Evolutionary conservation across 2,329 filamentous ascomycete species (phyloP), one percentile per base, ranked within the genome.

Genomic region (Sporothrix luriei): DNA sequence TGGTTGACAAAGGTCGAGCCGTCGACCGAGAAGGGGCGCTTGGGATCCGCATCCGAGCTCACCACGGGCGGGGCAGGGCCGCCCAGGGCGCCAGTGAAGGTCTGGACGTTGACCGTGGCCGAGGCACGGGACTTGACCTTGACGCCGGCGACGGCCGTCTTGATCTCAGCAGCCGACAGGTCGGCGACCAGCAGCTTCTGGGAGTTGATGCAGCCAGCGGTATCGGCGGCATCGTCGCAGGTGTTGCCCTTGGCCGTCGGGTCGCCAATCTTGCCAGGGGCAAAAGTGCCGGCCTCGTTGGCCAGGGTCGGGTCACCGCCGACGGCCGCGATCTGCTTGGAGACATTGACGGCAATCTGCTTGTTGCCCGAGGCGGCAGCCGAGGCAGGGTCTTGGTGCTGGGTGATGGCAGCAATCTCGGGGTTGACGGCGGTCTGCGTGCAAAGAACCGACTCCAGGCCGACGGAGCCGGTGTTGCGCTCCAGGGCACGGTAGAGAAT

Each of bases 341-440:
- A 88, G 2, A 90, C 80, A 64, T 83, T 82, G 11, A 88, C 79
- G 62, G 85, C 83, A 73, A 90, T 85, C 46, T 82, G 80, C 80
- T 89, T 89, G 81, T 91, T 91, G 69, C 81, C 79, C 9, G 84
- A 82, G 11, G 88, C 88, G 54, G 83, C 84, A 3, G 82, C 76
- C 1, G 86, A 86, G 43, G 88, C 89, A 43, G 88, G 87, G 76
- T 91, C 89, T 79, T 91, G 88, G 78, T 91, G 88, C 78, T 89
- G 87, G 69, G 82, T 80, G 71, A 91, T 78, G 66, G 87, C 86
- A 48, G 83, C 84, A 75, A 91, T 89, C 79, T 91, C 88, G 6
- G 88, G 83, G 78, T 91, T 91, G 57, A 67, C 57, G n/a, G 88
- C 86, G n/a, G 78, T 80, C 75, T 87, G 76, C 79, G 78, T 82